Conservation (phyloP, 1,284 basidiomycete species). For the Stereum hirsutum region DNA sequence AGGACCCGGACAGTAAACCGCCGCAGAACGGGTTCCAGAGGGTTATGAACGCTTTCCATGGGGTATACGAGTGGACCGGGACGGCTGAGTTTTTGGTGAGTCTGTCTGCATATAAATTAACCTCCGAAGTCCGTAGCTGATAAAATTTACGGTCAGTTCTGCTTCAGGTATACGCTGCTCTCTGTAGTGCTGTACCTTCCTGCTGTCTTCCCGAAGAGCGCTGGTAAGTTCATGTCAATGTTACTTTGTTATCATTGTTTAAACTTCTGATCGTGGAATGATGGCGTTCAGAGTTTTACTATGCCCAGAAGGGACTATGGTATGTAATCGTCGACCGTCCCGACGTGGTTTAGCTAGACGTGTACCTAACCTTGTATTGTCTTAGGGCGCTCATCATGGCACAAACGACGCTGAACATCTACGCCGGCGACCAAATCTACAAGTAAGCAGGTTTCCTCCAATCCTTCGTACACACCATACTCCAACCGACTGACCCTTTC, state of each 20-base stretch:
- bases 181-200: slow-evolving; percentile 51
- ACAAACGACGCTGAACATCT: slow-evolving; percentile 54
- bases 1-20: slow-evolving; percentile 38
- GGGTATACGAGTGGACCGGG: slow-evolving; percentile 29
- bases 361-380: background rate
- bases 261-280: background rate
- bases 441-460: slow-evolving; percentile 27
- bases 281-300: slow-evolving; percentile 33
- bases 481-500: background rate
- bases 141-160: slow-evolving; percentile 40
- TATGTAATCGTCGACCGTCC: slow-evolving; percentile 11
- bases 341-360: background rate
- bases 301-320: slow-evolving; percentile 34
- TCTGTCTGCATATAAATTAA: slow-evolving; percentile 1
- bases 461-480: no score
- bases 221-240: slow-evolving; percentile 27
- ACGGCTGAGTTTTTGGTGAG: slow-evolving; percentile 35
- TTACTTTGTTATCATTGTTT: background rate
- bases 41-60: slow-evolving; percentile 25
- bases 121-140: no score
- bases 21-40: slow-evolving; percentile 34
- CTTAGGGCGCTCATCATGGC: slow-evolving; percentile 59
- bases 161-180: slow-evolving; percentile 45
- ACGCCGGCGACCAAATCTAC: slow-evolving; percentile 52
- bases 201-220: slow-evolving; percentile 33